Evolutionary conservation across 345 rosid species (phyloP).

Genomic region (Cardiospermum halicacabum): DNA sequence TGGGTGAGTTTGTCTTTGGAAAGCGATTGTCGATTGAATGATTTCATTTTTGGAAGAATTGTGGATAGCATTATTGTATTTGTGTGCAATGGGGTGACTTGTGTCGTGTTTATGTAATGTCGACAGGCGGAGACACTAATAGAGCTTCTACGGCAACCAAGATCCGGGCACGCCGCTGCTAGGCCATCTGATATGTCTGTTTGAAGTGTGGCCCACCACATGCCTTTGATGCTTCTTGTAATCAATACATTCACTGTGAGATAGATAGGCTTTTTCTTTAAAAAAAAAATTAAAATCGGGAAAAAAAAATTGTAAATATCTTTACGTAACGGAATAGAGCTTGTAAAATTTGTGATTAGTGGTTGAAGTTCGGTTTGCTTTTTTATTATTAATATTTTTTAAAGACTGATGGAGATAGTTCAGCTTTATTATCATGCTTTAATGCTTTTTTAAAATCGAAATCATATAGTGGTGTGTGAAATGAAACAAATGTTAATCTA

Average conservation of each 20-base stretch:
- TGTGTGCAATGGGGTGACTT: conserved; percentile 13
- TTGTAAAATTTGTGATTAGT: conserved; percentile 8
- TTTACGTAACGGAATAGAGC: background rate
- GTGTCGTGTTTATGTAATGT: conserved; percentile 27
- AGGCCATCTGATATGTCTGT: conserved; percentile 42
- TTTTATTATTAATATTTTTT: background rate
- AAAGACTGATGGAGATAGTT: background rate
- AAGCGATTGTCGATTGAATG: background rate
- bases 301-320: conserved; percentile 11
- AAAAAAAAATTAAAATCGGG: background rate
- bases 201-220: conserved; percentile 7
- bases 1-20: background rate
- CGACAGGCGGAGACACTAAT: conserved; percentile 78
- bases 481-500: background rate
- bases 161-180: conserved; percentile 66
- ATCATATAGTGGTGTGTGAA: background rate
- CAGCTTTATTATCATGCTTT: background rate
- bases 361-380: conserved; percentile 14
- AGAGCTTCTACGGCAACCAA: conserved; percentile 81
- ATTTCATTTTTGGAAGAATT: background rate
- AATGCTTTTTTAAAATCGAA: background rate
- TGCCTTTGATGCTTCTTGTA: conserved; percentile 11
- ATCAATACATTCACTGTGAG: background rate
- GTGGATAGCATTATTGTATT: background rate
- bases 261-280: background rate